Evolutionary conservation across 2,329 filamentous ascomycete genomes (phyloP).

Genomic region (Thelonectria olida): DNA sequence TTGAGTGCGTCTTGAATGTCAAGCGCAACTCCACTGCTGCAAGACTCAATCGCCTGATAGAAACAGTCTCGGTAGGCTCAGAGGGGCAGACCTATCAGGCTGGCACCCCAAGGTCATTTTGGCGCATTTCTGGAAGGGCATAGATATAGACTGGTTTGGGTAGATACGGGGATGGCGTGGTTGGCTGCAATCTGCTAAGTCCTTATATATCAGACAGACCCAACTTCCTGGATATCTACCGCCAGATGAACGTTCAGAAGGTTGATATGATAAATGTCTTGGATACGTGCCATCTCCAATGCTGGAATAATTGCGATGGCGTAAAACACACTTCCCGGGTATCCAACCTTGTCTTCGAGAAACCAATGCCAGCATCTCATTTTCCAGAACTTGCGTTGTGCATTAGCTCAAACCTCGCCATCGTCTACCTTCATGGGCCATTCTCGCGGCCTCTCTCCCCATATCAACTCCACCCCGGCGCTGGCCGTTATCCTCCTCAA

Average conservation of each 20-base stretch:
- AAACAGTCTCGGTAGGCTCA: no score
- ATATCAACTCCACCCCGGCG: constrained; percentile 42
- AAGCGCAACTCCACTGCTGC: background rate
- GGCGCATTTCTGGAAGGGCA: background rate
- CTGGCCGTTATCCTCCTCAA: constrained; percentile 35
- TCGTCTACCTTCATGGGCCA: constrained; percentile 44
- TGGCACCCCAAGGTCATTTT: no score
- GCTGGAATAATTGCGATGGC: no score
- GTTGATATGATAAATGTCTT: no score
- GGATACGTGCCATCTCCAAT: no score
- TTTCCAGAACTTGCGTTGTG: background rate
- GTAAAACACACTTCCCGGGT: no score
- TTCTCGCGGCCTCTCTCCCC: constrained; percentile 38
- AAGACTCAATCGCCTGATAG: no score
- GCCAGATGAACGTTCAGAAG: no score
- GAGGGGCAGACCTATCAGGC: no score
- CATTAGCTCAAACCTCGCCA: background rate
- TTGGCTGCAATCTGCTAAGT: background rate
- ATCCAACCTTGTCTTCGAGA: background rate
- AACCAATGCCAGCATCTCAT: background rate
- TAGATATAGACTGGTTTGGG: background rate
- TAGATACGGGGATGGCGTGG: background rate
- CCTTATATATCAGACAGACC: background rate
- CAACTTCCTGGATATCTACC: no score
- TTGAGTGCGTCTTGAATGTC: constrained; percentile 34